Conservation (phyloP, 192 early-diverging fungal genomes). For the Mortierella antarctica region DNA sequence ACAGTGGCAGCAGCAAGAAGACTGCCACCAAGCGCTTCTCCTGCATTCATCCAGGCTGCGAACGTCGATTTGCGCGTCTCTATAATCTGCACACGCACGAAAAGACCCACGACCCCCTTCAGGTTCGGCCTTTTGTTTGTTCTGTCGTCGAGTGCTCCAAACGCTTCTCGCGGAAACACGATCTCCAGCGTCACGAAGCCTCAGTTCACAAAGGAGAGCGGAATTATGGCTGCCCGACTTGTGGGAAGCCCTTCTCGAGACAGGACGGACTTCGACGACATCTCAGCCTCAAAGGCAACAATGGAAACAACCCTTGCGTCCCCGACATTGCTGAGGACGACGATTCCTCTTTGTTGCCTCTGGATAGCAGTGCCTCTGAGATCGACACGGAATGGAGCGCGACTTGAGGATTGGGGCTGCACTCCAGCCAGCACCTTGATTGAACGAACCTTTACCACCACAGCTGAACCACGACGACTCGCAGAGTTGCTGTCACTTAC, state of each 20-base stretch:
- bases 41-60: conserved; percentile 61
- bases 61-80: conserved; percentile 65
- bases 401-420: conserved; percentile 13
- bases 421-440: background rate
- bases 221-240: conserved; percentile 59
- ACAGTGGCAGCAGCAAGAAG: background rate
- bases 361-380: background rate
- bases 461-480: conserved; percentile 9
- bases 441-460: conserved; percentile 1
- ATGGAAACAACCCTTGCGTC: no score
- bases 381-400: conserved; percentile 5
- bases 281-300: conserved; percentile 6
- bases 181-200: conserved; percentile 71
- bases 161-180: conserved; percentile 73
- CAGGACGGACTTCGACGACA: conserved; percentile 76
- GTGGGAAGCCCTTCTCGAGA: conserved; percentile 65
- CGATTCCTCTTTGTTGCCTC: no score
- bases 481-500: no score
- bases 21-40: conserved; percentile 49
- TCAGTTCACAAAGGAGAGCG: conserved; percentile 71
- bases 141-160: conserved; percentile 56
- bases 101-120: conserved; percentile 70
- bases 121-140: conserved; percentile 67
- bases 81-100: conserved; percentile 74
- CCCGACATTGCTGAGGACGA: no score